Conservation (phyloP, 2,329 filamentous ascomycete genomes). For the Hypoxylon sp. region DNA sequence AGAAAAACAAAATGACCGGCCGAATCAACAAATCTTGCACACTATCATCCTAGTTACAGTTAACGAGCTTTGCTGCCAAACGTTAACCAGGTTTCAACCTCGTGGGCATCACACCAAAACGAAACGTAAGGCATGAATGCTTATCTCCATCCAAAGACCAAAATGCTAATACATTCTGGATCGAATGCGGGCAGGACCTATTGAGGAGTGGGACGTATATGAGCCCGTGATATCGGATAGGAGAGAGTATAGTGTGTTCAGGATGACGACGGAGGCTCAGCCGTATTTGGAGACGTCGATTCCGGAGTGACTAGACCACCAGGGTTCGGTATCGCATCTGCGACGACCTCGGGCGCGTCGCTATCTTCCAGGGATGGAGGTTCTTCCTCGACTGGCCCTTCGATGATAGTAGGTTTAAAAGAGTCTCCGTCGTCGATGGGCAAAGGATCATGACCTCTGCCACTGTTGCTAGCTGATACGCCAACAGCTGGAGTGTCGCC, state of each 20-base stretch:
- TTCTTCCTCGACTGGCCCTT: slow-evolving; percentile 69
- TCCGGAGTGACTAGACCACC: slow-evolving; percentile 37
- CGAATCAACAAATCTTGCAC: slow-evolving; percentile 14
- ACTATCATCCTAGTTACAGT: neutral
- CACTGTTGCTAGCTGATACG: slow-evolving; percentile 74
- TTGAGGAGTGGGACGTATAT: slow-evolving; percentile 2
- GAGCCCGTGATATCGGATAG: neutral
- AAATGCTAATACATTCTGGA: slow-evolving; percentile 9
- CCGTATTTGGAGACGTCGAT: slow-evolving; percentile 36
- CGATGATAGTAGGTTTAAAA: slow-evolving; percentile 68
- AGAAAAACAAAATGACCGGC: slow-evolving; percentile 28
- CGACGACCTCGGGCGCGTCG: slow-evolving; percentile 52
- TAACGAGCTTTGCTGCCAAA: slow-evolving; percentile 2
- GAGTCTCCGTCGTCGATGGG: slow-evolving; percentile 58
- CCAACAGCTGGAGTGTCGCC: slow-evolving; percentile 67
- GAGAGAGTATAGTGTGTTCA: slow-evolving; percentile 13
- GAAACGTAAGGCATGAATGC: slow-evolving; percentile 8
- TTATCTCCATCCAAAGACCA: slow-evolving; percentile 5
- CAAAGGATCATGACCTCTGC: slow-evolving; percentile 67
- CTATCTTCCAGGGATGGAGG: slow-evolving; percentile 57
- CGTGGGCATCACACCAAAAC: slow-evolving; percentile 18
- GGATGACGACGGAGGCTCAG: slow-evolving; percentile 26
- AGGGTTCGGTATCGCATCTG: slow-evolving; percentile 47
- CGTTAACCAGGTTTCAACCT: slow-evolving; percentile 4
- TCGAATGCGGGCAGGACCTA: neutral